Evolutionary conservation across 2,329 filamentous ascomycete species (phyloP).

Genomic region (Lecanicillium sp.): DNA sequence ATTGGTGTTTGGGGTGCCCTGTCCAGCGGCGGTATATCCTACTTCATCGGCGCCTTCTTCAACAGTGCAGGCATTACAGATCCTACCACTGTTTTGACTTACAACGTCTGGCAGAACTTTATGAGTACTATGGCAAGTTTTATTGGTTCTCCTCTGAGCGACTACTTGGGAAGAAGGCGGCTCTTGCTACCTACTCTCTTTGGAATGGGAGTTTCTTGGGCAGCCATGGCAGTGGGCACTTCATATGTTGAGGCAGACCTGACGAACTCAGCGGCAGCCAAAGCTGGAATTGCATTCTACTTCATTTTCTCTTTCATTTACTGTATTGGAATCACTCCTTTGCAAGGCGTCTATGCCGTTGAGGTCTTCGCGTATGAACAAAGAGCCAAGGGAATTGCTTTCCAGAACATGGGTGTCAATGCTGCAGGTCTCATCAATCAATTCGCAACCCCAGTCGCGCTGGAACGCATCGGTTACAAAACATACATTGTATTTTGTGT

Average conservation of each 20-base stretch:
- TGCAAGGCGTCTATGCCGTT: conserved; percentile 31
- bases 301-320: conserved; percentile 42
- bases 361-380: conserved; percentile 39
- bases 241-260: conserved; percentile 34
- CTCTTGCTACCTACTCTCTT: conserved; percentile 4
- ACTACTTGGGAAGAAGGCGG: conserved; percentile 3
- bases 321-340: conserved; percentile 23
- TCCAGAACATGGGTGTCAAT: conserved; percentile 24
- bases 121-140: conserved; percentile 8
- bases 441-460: conserved; percentile 31
- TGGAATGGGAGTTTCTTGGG: conserved; percentile 7
- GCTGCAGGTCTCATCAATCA: conserved; percentile 32
- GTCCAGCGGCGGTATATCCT: conserved; percentile 33
- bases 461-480: conserved; percentile 36
- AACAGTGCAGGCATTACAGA: conserved; percentile 40
- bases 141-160: conserved; percentile 7
- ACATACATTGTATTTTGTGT: conserved; percentile 36
- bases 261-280: conserved; percentile 30
- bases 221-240: conserved; percentile 35
- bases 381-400: conserved; percentile 40
- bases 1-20: conserved; percentile 18
- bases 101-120: conserved; percentile 7
- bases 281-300: conserved; percentile 36
- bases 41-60: conserved; percentile 42
- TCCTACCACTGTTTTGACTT: conserved; percentile 16